A percentile compares a stretch with the other conserved stretches of the same genome.
These are phyloP conservation scores for Globisporangium spiculum DNA, from an alignment of 352 stramenopile species.

Conservation along the genomic window DNA sequence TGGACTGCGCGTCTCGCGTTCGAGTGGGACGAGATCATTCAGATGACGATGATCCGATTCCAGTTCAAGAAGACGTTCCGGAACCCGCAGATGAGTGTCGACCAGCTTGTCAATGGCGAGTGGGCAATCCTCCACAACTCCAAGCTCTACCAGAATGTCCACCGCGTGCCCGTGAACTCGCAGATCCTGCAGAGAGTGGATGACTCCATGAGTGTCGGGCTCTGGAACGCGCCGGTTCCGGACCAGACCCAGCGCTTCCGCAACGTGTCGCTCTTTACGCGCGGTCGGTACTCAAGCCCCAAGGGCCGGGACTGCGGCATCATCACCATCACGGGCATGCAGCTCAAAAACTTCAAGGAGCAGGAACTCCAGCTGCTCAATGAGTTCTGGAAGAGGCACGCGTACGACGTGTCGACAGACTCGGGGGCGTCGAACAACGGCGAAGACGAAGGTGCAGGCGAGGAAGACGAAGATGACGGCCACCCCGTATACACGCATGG, in stretches of 20 bases:
- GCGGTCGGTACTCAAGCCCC: constrained; percentile 1
- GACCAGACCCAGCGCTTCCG: constrained; percentile 8
- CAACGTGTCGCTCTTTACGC: constrained; percentile 13
- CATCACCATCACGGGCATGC: constrained; percentile 4
- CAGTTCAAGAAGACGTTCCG: constrained; percentile 14
- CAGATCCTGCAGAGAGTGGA: constrained; percentile 7
- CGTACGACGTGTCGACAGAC: not conserved
- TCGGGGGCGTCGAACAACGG: not conserved
- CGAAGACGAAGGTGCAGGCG: not conserved
- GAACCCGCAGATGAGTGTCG: not conserved
- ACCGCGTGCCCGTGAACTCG: constrained; percentile 9
- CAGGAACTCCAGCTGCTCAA: constrained; percentile 5
- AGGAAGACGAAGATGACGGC: not conserved
- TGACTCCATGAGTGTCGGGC: constrained; percentile 1
- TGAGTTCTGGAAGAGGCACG: constrained; percentile 4
- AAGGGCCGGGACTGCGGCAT: not conserved
- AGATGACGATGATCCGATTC: constrained; percentile 6
- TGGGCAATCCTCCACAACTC: constrained; percentile 8
- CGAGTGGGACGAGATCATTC: constrained; percentile 3
- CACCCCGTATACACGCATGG: constrained; percentile 8
- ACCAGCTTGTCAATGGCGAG: not conserved
- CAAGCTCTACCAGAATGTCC: constrained; percentile 5
- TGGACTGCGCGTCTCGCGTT: constrained; percentile 1
- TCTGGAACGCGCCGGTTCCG: constrained; percentile 5
- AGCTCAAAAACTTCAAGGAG: constrained; percentile 11